These are phyloP conservation scores for Zoysia pacifica DNA, from an alignment of 176 grass and related monocot genomes.

Conservation along the genomic window DNA sequence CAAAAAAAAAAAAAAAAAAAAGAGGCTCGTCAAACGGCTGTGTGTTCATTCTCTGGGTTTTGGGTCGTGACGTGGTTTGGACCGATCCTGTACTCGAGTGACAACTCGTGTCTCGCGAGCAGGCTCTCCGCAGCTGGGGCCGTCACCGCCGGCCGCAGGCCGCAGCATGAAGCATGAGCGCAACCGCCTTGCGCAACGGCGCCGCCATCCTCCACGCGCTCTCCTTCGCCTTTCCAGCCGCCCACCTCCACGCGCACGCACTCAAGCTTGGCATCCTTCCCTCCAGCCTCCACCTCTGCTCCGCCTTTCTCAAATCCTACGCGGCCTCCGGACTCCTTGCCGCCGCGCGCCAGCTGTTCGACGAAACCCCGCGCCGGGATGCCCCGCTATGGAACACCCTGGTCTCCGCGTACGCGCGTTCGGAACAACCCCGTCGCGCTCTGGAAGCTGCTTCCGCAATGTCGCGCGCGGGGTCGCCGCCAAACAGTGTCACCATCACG, in stretches of 20 bases:
- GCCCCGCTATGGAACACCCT: conserved; percentile 61
- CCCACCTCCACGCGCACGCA: conserved; percentile 12
- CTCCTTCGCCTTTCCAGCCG: not conserved
- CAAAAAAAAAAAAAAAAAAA: no score
- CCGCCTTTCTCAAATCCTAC: conserved; percentile 39
- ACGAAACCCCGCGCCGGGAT: conserved; percentile 51
- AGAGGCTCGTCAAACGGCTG: no score
- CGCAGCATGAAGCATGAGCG: conserved; percentile 33
- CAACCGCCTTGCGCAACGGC: conserved; percentile 31
- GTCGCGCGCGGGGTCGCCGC: conserved; percentile 25
- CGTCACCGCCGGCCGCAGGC: not conserved
- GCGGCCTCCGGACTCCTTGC: conserved; percentile 18
- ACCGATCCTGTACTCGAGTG: not conserved
- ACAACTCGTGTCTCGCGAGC: not conserved
- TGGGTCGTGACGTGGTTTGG: not conserved
- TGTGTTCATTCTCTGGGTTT: no score
- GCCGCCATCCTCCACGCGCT: conserved; percentile 28
- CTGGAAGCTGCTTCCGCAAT: conserved; percentile 31
- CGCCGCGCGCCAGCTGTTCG: conserved; percentile 43
- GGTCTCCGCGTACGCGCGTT: conserved; percentile 34
- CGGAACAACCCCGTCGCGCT: conserved; percentile 6
- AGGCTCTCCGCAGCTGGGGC: not conserved
- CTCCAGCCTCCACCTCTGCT: conserved; percentile 42
- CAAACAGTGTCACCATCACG: conserved; percentile 35
- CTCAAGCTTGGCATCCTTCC: conserved; percentile 30